Base-by-base conservation (phyloP, 768 basidiomycete genomes). In the Hortiboletus campestris region DNA sequence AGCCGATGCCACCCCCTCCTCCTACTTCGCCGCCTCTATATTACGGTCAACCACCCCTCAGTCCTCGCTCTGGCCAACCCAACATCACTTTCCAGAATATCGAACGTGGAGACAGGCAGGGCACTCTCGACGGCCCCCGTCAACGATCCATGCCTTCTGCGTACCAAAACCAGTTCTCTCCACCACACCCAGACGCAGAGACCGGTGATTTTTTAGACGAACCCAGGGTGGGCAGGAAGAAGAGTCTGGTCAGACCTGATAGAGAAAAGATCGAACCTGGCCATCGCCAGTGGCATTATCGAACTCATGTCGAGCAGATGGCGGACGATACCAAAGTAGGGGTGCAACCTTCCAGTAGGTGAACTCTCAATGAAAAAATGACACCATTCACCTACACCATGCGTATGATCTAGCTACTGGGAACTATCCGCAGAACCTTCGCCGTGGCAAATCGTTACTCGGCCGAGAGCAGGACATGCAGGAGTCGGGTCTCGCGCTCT, bases 201-300 rank as follows among this genome's bases (percentile, higher is more conserved):
- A 53, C 64, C 1, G 63, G 56, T n/a, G 67, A 73, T 5, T 66
- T 72, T 42, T 72, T 72, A 39, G 83, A 84, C 61, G 76, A 79
- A 3, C 72, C 76, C 16, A 76, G 78, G 55, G 81, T 91, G 8
- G 74, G 78, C 55, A 76, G 97, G 68, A 98, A 97, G 80, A 95
- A 94, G 80, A 91, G 88, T 68, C 80, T 99, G 17, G 91, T 98
- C 50, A 78, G 81, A 53, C 96, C 96, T 6, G 96, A 99, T 72
- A 79, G 96, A 54, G 95, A 97, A 77, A 93, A 95, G 79, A 91
- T 98, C 63, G 94, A 98, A 66, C 94, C 94, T 11, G 85, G 85
- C 40, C 94, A 98, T 77, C 83, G 94, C 47, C 86, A 94, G 65
- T 98, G 88, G 87, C 89, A 98, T 74, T 98, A 98, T 74, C 85